Conservation (phyloP, 202 grass and related monocot genomes). For the Setaria viridis region DNA sequence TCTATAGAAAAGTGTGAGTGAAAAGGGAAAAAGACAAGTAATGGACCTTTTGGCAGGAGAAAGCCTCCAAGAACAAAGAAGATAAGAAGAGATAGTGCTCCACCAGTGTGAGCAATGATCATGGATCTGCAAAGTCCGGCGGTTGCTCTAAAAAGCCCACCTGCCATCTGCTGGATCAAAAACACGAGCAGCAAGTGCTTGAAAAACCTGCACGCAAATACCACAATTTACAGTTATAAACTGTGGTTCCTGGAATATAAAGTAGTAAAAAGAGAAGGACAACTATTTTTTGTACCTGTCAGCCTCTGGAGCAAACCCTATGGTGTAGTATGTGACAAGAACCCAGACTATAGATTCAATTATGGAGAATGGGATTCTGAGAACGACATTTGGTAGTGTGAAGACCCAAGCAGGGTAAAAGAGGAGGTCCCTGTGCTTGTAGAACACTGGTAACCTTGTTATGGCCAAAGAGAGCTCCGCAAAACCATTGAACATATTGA, state of each 20-base stretch:
- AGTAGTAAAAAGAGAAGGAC: background rate
- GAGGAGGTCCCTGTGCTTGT: conserved; percentile 93
- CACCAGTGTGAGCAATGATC: conserved; percentile 91
- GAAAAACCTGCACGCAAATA: conserved; percentile 75
- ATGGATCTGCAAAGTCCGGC: conserved; percentile 89
- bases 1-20: background rate
- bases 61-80: conserved; percentile 96
- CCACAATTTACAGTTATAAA: conserved; percentile 29
- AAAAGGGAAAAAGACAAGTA: conserved; percentile 35
- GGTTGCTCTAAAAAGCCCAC: conserved; percentile 81
- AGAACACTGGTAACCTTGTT: conserved; percentile 93
- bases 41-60: conserved; percentile 88
- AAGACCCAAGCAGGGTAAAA: conserved; percentile 97
- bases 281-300: conserved; percentile 59
- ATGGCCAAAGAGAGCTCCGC: conserved; percentile 89
- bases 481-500: conserved; percentile 99
- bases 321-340: conserved; percentile 83
- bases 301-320: conserved; percentile 92
- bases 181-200: conserved; percentile 96
- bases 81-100: conserved; percentile 81
- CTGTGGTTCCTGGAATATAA: conserved; percentile 23
- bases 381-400: conserved; percentile 77
- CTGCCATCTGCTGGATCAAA: conserved; percentile 95
- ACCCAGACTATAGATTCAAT: conserved; percentile 89
- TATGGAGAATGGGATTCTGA: conserved; percentile 89